phyloP scores from a whole-genome alignment of 2,329 filamentous ascomycete species.

The Lomentospora prolificans region DNA sequence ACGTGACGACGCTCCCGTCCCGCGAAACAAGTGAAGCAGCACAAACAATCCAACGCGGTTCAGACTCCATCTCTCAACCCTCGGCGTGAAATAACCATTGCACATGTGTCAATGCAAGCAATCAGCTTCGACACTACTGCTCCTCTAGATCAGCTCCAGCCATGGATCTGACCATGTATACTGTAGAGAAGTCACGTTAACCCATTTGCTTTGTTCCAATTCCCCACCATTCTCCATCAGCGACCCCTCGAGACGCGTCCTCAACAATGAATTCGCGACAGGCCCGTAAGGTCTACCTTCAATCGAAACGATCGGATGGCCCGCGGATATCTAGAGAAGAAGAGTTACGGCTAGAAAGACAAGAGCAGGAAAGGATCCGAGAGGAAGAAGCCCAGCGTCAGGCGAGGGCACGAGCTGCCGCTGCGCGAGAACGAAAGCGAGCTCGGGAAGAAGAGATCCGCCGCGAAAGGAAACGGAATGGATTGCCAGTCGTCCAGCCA shows the following conservation, averaged over 20 bases:
- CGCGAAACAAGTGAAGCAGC: neutral
- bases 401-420: conserved; percentile 35
- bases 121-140: too few relatives aligned
- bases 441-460: conserved; percentile 39
- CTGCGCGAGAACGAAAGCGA: conserved; percentile 44
- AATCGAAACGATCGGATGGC: conserved; percentile 14
- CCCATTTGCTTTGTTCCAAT: too few relatives aligned
- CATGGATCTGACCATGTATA: too few relatives aligned
- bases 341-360: conserved; percentile 27
- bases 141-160: too few relatives aligned
- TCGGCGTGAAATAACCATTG: too few relatives aligned
- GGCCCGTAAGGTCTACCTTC: conserved; percentile 3
- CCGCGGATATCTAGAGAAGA: conserved; percentile 31
- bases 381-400: conserved; percentile 42
- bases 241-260: too few relatives aligned
- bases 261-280: neutral
- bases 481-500: conserved; percentile 43
- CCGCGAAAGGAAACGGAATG: conserved; percentile 39
- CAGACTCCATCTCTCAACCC: neutral
- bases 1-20: neutral
- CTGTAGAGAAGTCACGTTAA: too few relatives aligned
- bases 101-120: too few relatives aligned
- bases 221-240: too few relatives aligned
- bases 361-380: conserved; percentile 45
- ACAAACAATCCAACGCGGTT: neutral